These are phyloP conservation scores for Wickerhamiella domercqiae DNA, from an alignment of 805 yeast genomes.

Conservation along the genomic window DNA sequence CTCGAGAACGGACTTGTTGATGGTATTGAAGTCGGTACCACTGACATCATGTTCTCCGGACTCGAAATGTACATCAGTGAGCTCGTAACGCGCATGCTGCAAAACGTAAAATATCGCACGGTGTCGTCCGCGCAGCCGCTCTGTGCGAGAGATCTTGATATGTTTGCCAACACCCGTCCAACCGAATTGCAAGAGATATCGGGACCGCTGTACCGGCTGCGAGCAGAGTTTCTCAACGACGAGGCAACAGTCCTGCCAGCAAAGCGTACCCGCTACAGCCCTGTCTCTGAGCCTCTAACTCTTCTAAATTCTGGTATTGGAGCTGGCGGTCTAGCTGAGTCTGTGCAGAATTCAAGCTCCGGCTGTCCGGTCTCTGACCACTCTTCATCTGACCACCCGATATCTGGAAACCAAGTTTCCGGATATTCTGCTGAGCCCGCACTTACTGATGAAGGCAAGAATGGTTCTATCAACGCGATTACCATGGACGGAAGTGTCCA, in stretches of 20 bases:
- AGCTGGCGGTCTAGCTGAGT: no score
- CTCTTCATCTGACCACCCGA: no score
- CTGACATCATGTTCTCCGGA: slow-evolving; percentile 68
- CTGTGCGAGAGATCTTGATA: slow-evolving; percentile 23
- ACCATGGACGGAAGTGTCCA: no score
- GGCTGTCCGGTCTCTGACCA: no score
- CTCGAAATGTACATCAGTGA: slow-evolving; percentile 60
- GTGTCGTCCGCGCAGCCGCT: slow-evolving; percentile 24
- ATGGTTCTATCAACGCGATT: no score
- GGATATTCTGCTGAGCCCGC: no score
- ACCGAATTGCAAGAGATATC: slow-evolving; percentile 22
- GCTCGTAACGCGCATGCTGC: slow-evolving; percentile 58
- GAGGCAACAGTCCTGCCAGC: slow-evolving; percentile 18
- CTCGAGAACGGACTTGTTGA: slow-evolving; percentile 85
- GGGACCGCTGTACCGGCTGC: slow-evolving; percentile 24
- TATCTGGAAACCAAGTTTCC: no score
- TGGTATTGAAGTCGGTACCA: slow-evolving; percentile 55
- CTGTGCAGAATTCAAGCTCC: no score
- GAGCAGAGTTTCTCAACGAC: slow-evolving; percentile 22
- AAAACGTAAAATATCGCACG: slow-evolving; percentile 7
- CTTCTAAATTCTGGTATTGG: not conserved
- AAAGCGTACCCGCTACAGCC: not conserved
- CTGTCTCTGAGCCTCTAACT: not conserved
- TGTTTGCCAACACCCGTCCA: slow-evolving; percentile 23
- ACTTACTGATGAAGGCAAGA: no score